Conservation (phyloP, 1,284 basidiomycete species). For the Ceratobasidium sp. region DNA sequence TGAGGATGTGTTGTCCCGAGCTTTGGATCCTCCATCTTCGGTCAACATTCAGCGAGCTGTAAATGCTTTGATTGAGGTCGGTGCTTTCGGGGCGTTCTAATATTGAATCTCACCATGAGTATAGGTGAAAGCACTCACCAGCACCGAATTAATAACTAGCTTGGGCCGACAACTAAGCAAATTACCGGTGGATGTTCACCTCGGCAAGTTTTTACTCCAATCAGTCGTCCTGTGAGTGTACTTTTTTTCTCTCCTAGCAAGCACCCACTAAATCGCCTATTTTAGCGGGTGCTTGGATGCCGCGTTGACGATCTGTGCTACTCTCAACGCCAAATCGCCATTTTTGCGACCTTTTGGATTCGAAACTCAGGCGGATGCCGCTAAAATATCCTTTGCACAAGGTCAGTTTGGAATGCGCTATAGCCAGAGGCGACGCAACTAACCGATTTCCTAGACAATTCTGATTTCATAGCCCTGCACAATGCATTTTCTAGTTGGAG, state of each 20-base stretch:
- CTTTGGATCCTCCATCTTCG: constrained; percentile 89
- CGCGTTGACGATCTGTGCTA: constrained; percentile 94
- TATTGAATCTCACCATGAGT: constrained; percentile 7
- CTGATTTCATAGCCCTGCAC: constrained; percentile 95
- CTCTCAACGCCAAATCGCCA: constrained; percentile 92
- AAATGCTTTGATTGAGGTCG: constrained; percentile 88
- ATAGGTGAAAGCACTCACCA: constrained; percentile 85
- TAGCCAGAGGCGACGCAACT: neutral
- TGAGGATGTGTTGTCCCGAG: constrained; percentile 88
- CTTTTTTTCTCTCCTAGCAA: too few relatives aligned
- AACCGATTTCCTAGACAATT: constrained; percentile 71
- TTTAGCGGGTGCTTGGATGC: constrained; percentile 84
- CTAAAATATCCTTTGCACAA: constrained; percentile 76
- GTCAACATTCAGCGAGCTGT: constrained; percentile 94
- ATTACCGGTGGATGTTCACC: constrained; percentile 95
- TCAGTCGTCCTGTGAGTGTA: constrained; percentile 74
- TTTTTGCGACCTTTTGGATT: constrained; percentile 91
- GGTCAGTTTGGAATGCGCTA: constrained; percentile 25
- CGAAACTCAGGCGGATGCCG: constrained; percentile 87
- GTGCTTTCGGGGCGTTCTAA: constrained; percentile 48
- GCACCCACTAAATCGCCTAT: neutral
- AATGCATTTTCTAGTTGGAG: constrained; percentile 93
- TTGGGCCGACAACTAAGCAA: constrained; percentile 93
- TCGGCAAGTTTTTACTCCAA: constrained; percentile 93
- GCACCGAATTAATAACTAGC: constrained; percentile 91